These are phyloP conservation scores for Russula sp. DNA, from an alignment of 768 basidiomycete species.

Conservation along the genomic window DNA sequence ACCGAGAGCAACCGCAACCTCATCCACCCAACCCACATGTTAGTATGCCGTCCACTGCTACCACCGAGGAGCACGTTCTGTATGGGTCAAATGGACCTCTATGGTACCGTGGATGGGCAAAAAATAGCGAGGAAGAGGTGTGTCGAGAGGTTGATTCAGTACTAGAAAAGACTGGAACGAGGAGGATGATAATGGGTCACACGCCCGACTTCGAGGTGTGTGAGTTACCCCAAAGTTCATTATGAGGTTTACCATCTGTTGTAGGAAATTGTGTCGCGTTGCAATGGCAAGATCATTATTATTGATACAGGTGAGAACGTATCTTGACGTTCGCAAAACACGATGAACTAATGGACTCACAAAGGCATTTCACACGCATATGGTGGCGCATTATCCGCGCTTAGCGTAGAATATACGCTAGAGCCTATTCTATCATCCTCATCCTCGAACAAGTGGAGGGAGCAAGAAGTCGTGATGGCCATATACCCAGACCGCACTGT, in stretches of 20 bases:
- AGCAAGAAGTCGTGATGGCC: slow-evolving; percentile 59
- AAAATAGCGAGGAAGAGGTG: slow-evolving; percentile 55
- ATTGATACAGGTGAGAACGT: slow-evolving; percentile 76
- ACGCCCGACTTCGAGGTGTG: slow-evolving; percentile 79
- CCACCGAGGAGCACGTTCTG: slow-evolving; percentile 57
- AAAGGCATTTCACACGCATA: slow-evolving; percentile 92
- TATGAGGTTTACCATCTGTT: not conserved
- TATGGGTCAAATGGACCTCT: slow-evolving; percentile 77
- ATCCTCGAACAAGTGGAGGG: slow-evolving; percentile 38
- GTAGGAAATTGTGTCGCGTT: slow-evolving; percentile 70
- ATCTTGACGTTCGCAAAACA: not conserved
- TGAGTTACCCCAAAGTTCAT: slow-evolving; percentile 1
- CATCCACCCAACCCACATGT: slow-evolving; percentile 76
- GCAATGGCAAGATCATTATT: slow-evolving; percentile 87
- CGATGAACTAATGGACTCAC: slow-evolving; percentile 7
- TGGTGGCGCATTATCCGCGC: slow-evolving; percentile 84
- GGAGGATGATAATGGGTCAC: slow-evolving; percentile 93
- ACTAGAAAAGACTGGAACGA: slow-evolving; percentile 65
- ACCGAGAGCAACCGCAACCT: slow-evolving; percentile 58
- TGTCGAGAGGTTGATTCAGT: slow-evolving; percentile 71
- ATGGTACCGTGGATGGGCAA: slow-evolving; percentile 95
- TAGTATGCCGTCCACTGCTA: slow-evolving; percentile 59
- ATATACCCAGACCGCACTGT: slow-evolving; percentile 50
- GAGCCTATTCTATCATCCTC: slow-evolving; percentile 42
- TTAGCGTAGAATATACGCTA: slow-evolving; percentile 81